Evolutionary conservation across 192 early-diverging fungal genomes (phyloP), one percentile per base, ranked within the genome.

Genomic region (Dimargaris xerosporica): DNA sequence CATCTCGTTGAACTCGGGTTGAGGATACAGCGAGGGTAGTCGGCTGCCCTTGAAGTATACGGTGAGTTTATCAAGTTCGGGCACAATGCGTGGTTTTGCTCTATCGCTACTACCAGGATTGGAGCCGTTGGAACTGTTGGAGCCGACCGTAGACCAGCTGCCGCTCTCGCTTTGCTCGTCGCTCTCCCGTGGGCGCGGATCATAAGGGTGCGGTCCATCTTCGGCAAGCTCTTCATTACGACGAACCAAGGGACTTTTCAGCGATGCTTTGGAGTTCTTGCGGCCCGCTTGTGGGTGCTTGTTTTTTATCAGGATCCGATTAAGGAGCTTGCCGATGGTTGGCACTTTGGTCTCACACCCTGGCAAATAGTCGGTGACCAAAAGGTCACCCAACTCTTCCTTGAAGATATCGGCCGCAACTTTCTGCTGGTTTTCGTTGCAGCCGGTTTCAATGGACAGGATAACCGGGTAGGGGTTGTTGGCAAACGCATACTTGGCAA

Each of bases 401-500:
- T 62, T 48, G 61, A 94, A 65, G 41, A 87, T 83, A 12, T 44
- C 65, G 5, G 89, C 92, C 84, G 93, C 88, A 16, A 72, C 68
- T 19, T 67, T 79, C 65, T 94, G 92, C 69, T 90, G 87, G 21
- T 77, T 70, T 26, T 79, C 62, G 34, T 77, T 76, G 66, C 92
- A 94, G 69, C 90, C 88, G 11, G 82, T 81, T 70, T 95, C 93
- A 7, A 95, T 66, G 16, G 88, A 90, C 54, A 95, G 65, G 54
- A 90, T 89, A 23, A 93, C 70, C 6, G 93, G 93, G 54, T 89
- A 93, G 30, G 81, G 78, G 16, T 88, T 84, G 11, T 80, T 78
- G 10, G 81, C 82, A 72, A 96, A 96, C 9, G 89, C 93, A 68
- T 94, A 96, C 64, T 78, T 82, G 13, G 73, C 72, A 34, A 96